Evolutionary conservation across 345 rosid species (phyloP), one percentile per base, ranked within the genome.

Genomic region (Brassica nigra): DNA sequence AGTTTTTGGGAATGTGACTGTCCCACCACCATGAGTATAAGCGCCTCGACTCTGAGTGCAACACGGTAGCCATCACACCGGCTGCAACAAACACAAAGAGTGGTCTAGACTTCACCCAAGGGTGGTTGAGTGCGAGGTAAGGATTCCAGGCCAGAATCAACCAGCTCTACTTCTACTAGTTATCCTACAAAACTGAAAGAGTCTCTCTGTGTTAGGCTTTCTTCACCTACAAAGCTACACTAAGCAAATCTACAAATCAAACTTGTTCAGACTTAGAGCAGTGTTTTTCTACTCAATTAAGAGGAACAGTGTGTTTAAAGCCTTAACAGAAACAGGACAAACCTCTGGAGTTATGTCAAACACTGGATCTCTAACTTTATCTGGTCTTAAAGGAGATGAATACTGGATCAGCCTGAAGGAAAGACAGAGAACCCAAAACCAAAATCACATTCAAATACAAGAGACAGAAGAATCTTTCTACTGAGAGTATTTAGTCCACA

Each of bases 1-100:
- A 95, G 87, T 93, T 95, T 84, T 90, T 93, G 36, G 99, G 99
- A 14, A 85, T 89, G 88, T 95, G 98, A 85, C 99, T 95, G 79
- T 92, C 92, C 99, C 99, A 95, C 99, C 98, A 95, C 98, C 99
- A 96, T 5, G 99, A 93, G 67, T 93, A 96, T 83, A 76, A 73
- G 30, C 93, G 88, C 81, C 88, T 87, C 1, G 95, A 87, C 76
- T 91, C 94, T 0, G 91, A 83, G 59, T 84, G 88, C 31, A 84
- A 71, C 49, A 82, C 73, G 28, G 91, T 81, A 52, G 90, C 97
- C 98, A 96, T 93, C 36, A 86, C 72, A 81, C 89, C 94, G 42
- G 89, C 91, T 44, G 80, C 74, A 85, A 78, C 29, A 84, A 70
- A 8, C 37, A 81, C 59, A 66, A 82, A 84, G 68, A 86, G 71